Percentiles rank a stretch among this genome's conserved stretches.
phyloP scores from a whole-genome alignment of 495 filamentous ascomycete genomes.

The Durotheca rogersii region DNA sequence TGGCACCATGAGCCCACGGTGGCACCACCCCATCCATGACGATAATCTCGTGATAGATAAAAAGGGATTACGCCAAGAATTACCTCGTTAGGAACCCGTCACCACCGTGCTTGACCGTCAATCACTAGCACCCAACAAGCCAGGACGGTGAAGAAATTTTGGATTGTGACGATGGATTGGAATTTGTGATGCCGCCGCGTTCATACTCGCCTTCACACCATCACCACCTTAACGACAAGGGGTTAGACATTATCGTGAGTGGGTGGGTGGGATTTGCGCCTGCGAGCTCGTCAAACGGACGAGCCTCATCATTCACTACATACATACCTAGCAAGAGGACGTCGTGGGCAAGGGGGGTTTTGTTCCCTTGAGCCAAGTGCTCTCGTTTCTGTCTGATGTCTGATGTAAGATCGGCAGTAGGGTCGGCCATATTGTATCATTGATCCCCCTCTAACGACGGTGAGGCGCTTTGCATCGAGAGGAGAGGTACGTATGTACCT shows the following conservation, averaged over 20 bases:
- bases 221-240: neutral
- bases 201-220: neutral
- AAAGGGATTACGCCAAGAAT: conserved; percentile 18
- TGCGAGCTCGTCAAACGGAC: too few species aligned
- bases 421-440: conserved; percentile 3
- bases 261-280: conserved; percentile 1
- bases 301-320: too few species aligned
- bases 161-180: conserved; percentile 13
- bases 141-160: conserved; percentile 22
- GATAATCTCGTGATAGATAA: conserved; percentile 22
- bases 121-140: conserved; percentile 8
- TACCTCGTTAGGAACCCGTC: conserved; percentile 14
- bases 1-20: conserved; percentile 26
- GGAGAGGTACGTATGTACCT: neutral
- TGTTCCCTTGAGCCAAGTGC: conserved; percentile 11
- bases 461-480: too few species aligned
- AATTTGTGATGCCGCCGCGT: conserved; percentile 2
- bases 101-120: conserved; percentile 1
- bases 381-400: conserved; percentile 4
- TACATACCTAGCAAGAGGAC: neutral
- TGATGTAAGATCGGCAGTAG: too few species aligned
- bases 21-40: conserved; percentile 17
- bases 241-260: conserved; percentile 1
- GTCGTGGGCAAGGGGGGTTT: conserved; percentile 25
- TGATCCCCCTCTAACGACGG: conserved; percentile 1